Conservation (phyloP, 2,329 filamentous ascomycete genomes). For the Chaetomium globosum region DNA sequence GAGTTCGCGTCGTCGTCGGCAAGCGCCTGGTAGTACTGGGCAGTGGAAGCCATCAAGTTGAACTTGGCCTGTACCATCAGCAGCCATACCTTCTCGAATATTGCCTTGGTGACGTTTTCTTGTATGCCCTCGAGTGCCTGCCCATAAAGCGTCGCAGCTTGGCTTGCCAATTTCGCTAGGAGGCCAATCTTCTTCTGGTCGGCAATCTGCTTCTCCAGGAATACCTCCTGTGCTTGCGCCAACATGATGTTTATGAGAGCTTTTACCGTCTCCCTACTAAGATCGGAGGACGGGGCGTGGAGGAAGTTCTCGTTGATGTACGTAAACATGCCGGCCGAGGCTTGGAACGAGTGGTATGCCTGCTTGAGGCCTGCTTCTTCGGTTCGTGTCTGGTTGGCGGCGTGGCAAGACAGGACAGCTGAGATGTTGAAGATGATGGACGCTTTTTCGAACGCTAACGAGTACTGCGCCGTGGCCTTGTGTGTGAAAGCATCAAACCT, state of each 20-base stretch:
- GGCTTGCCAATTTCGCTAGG: slow-evolving; percentile 88
- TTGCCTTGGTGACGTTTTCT: slow-evolving; percentile 84
- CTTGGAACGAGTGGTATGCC: slow-evolving; percentile 97
- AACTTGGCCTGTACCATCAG: slow-evolving; percentile 82
- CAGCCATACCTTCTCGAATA: slow-evolving; percentile 95
- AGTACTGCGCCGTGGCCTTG: slow-evolving; percentile 95
- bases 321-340: slow-evolving; percentile 98
- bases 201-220: slow-evolving; percentile 90
- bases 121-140: slow-evolving; percentile 89
- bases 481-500: slow-evolving; percentile 99
- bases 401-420: slow-evolving; percentile 93
- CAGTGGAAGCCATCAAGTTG: slow-evolving; percentile 78
- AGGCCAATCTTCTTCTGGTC: slow-evolving; percentile 92
- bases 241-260: slow-evolving; percentile 90
- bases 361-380: slow-evolving; percentile 94
- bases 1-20: slow-evolving; percentile 87
- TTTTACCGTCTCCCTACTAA: slow-evolving; percentile 95
- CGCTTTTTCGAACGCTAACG: slow-evolving; percentile 94
- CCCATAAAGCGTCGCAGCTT: slow-evolving; percentile 83
- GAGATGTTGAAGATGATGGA: slow-evolving; percentile 99
- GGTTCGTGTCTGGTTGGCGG: slow-evolving; percentile 85
- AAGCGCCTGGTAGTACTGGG: slow-evolving; percentile 90
- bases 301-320: slow-evolving; percentile 99
- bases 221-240: slow-evolving; percentile 95
- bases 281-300: slow-evolving; percentile 92